phyloP scores from a whole-genome alignment of 331 rosid genomes.

The Rosa hybrid region DNA sequence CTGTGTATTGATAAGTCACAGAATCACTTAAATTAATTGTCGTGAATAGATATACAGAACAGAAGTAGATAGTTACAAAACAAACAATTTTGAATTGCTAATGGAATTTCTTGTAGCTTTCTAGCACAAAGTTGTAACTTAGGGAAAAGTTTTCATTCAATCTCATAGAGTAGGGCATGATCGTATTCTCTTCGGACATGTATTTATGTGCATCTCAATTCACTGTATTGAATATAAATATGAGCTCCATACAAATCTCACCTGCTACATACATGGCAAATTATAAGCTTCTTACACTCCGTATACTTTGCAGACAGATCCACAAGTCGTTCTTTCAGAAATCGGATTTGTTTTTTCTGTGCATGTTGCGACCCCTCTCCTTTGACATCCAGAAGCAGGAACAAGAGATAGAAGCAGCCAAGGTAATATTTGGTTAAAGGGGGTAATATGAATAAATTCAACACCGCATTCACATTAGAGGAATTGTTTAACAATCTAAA shows the following conservation, averaged over 20 bases:
- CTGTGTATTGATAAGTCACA: neutral
- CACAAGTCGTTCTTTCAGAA: slow-evolving; percentile 75
- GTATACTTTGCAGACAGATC: slow-evolving; percentile 55
- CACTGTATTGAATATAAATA: neutral
- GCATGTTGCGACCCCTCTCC: slow-evolving; percentile 72
- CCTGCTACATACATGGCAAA: slow-evolving; percentile 9
- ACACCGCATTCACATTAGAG: neutral
- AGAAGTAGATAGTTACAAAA: neutral
- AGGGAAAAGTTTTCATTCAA: neutral
- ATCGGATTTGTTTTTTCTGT: slow-evolving; percentile 75
- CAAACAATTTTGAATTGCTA: neutral
- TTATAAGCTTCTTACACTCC: slow-evolving; percentile 13
- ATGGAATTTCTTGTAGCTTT: neutral
- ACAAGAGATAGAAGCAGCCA: slow-evolving; percentile 68
- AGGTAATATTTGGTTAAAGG: slow-evolving; percentile 41
- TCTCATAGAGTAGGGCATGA: neutral
- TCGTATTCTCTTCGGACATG: neutral
- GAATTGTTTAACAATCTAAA: neutral
- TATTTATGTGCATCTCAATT: neutral
- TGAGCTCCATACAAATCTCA: neutral
- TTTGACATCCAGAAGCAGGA: slow-evolving; percentile 67
- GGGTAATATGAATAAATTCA: neutral
- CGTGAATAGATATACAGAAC: neutral
- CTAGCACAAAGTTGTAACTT: neutral
- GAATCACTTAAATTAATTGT: no score